Conservation (phyloP, 2,329 filamentous ascomycete species). For the Ceratocystiopsis brevicomis region DNA sequence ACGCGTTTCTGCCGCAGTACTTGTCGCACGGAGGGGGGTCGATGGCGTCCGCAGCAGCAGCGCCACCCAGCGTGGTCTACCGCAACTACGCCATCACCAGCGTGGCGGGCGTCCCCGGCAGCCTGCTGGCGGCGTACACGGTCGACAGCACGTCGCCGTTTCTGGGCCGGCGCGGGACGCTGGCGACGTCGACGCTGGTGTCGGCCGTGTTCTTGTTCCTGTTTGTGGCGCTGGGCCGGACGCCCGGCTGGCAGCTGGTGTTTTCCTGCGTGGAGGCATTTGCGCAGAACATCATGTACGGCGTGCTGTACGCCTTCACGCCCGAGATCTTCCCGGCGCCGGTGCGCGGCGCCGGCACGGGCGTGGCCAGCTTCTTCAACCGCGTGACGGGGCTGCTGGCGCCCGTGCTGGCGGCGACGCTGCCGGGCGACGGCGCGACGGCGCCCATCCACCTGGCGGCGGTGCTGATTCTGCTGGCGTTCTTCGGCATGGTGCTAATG, state of each 20-base stretch:
- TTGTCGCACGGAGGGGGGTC: conserved; percentile 37
- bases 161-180: conserved; percentile 52
- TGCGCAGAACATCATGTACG: conserved; percentile 60
- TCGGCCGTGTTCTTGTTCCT: conserved; percentile 52
- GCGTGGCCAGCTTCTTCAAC: conserved; percentile 54
- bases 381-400: conserved; percentile 47
- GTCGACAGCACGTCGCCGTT: conserved; percentile 45
- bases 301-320: conserved; percentile 58
- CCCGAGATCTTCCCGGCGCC: conserved; percentile 60
- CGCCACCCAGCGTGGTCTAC: conserved; percentile 36
- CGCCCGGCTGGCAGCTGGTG: conserved; percentile 37
- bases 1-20: conserved; percentile 78
- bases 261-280: conserved; percentile 53
- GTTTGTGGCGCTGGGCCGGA: conserved; percentile 40
- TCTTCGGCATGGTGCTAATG: conserved; percentile 39
- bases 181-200: conserved; percentile 46
- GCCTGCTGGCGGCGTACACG: conserved; percentile 52
- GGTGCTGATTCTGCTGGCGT: conserved; percentile 36
- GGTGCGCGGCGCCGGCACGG: conserved; percentile 51
- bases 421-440: conserved; percentile 37
- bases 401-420: conserved; percentile 45
- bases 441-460: conserved; percentile 39
- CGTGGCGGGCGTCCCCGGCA: conserved; percentile 57
- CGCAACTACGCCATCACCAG: conserved; percentile 71
- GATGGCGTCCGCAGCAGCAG: conserved; percentile 13